A percentile compares a stretch with the other conserved stretches of the same genome.
phyloP scores from a whole-genome alignment of 2,329 filamentous ascomycete genomes.

The Hypoxylon sp. region DNA sequence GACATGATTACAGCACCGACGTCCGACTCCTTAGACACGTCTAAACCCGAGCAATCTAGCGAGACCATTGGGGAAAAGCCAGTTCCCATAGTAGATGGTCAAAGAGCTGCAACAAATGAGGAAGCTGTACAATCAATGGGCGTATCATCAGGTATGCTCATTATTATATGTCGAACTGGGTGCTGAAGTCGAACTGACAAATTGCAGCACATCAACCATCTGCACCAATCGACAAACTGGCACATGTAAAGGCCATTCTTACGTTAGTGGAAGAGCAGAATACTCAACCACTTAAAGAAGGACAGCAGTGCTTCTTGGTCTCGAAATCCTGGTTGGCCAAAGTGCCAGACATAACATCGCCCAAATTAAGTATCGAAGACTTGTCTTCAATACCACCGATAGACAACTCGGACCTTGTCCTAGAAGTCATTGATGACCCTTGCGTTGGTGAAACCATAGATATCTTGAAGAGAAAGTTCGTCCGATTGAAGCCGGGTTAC shows the following conservation, averaged over 20 bases:
- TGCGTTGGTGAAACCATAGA: conserved; percentile 53
- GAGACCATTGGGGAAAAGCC: not conserved
- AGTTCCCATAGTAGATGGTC: conserved; percentile 9
- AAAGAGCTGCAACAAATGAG: conserved; percentile 8
- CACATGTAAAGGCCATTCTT: conserved; percentile 81
- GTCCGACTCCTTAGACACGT: conserved; percentile 38
- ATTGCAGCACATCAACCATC: conserved; percentile 43
- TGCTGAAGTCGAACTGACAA: conserved; percentile 24
- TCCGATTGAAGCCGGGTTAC: conserved; percentile 78
- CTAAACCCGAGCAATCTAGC: conserved; percentile 19
- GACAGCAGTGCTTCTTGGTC: conserved; percentile 81
- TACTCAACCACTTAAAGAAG: conserved; percentile 72
- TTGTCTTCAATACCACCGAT: conserved; percentile 78
- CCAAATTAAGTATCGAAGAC: conserved; percentile 69
- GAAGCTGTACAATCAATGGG: conserved; percentile 16
- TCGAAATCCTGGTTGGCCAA: conserved; percentile 83
- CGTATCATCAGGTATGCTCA: conserved; percentile 33
- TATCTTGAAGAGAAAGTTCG: conserved; percentile 66
- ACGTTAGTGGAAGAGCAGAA: conserved; percentile 67
- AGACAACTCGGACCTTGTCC: conserved; percentile 87
- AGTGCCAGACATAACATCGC: conserved; percentile 75
- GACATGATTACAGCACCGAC: conserved; percentile 58
- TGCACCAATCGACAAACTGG: conserved; percentile 63
- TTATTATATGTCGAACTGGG: not conserved
- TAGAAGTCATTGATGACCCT: conserved; percentile 68